Conservation (phyloP, 139 green algal species). For the Closterium sp. region DNA sequence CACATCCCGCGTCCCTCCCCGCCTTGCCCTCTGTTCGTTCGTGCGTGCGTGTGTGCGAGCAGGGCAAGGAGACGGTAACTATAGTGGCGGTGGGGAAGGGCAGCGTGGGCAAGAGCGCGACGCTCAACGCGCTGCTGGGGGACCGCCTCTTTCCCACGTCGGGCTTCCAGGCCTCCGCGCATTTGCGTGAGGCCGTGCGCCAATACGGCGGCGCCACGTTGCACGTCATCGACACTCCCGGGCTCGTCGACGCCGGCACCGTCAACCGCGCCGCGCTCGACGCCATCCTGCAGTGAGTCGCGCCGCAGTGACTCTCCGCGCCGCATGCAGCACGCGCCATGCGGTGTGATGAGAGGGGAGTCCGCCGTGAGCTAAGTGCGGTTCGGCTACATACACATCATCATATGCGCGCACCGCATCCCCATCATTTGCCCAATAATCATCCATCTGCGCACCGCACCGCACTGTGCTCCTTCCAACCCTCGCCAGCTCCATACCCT, state of each 20-base stretch:
- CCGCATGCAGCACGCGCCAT: too few relatives aligned
- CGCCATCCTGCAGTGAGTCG: slow-evolving; percentile 4
- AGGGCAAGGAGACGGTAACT: background rate
- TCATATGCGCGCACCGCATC: too few relatives aligned
- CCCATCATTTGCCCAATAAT: too few relatives aligned
- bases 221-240: slow-evolving; percentile 19
- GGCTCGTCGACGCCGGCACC: slow-evolving; percentile 19
- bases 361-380: too few relatives aligned
- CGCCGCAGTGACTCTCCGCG: too few relatives aligned
- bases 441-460: too few relatives aligned
- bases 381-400: too few relatives aligned
- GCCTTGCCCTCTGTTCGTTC: background rate
- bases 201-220: background rate
- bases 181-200: background rate
- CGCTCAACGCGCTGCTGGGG: background rate
- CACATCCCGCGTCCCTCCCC: background rate
- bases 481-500: too few relatives aligned
- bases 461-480: too few relatives aligned
- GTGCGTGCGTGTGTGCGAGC: too few relatives aligned
- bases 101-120: background rate
- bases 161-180: background rate
- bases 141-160: background rate
- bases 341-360: too few relatives aligned
- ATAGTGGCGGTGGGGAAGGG: background rate
- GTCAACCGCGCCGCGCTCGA: slow-evolving; percentile 9